These are phyloP conservation scores for Mucuna pruriens DNA, from an alignment of 306 rosid species.

Conservation along the genomic window DNA sequence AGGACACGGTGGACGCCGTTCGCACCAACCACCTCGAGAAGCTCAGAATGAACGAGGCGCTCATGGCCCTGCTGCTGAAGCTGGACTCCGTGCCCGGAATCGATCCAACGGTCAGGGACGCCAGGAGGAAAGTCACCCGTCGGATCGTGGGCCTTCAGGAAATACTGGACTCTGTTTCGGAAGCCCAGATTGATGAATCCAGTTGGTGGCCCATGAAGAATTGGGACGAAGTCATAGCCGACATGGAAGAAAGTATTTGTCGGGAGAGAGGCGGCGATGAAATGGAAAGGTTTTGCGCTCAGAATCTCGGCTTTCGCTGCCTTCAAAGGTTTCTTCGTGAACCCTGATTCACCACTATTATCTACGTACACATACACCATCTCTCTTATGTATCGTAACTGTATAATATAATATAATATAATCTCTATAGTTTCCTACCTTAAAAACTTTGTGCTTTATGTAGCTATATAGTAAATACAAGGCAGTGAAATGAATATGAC, in stretches of 20 bases:
- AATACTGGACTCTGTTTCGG: constrained; percentile 69
- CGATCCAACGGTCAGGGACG: constrained; percentile 82
- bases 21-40: constrained; percentile 70
- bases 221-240: constrained; percentile 76
- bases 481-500: not conserved
- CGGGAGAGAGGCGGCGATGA: constrained; percentile 82
- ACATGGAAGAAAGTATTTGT: constrained; percentile 85
- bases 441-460: not conserved
- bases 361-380: not conserved
- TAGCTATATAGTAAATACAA: constrained; percentile 5
- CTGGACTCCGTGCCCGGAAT: constrained; percentile 89
- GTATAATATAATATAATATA: not conserved
- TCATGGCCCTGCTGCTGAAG: constrained; percentile 74
- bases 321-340: constrained; percentile 80
- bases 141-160: constrained; percentile 95
- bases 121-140: constrained; percentile 77
- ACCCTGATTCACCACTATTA: constrained; percentile 44
- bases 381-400: not conserved
- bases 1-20: constrained; percentile 92
- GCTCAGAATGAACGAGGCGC: constrained; percentile 75
- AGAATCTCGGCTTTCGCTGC: constrained; percentile 83
- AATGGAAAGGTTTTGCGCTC: constrained; percentile 71
- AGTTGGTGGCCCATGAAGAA: constrained; percentile 45
- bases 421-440: not conserved
- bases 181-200: constrained; percentile 49